These are phyloP conservation scores for Discostella pseudostelligera DNA, from an alignment of 108 stramenopile genomes.

Conservation along the genomic window DNA sequence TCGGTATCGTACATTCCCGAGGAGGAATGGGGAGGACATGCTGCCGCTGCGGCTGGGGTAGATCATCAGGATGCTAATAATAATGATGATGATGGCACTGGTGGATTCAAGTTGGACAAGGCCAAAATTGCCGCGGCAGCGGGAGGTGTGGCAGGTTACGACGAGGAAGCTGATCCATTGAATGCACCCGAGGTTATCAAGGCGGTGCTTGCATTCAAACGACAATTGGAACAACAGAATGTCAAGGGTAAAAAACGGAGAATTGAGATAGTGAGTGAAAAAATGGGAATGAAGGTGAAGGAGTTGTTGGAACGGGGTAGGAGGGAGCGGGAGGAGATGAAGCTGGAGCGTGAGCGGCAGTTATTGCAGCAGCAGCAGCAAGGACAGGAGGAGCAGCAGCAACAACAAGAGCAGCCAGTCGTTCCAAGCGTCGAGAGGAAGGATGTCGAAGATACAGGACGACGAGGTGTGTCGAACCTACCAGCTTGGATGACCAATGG, in stretches of 20 bases:
- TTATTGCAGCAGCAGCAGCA: slow-evolving; percentile 22
- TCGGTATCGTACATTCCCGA: slow-evolving; percentile 2
- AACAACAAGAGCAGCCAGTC: slow-evolving; percentile 18
- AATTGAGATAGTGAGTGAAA: slow-evolving; percentile 49
- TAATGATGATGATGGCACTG: not conserved
- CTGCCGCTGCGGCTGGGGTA: slow-evolving; percentile 28
- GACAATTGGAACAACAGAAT: slow-evolving; percentile 49
- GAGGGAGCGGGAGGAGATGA: slow-evolving; percentile 31
- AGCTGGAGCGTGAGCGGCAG: not conserved
- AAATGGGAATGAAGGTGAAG: slow-evolving; percentile 58
- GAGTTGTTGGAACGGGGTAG: slow-evolving; percentile 54
- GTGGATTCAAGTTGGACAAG: slow-evolving; percentile 27
- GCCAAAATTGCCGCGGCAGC: slow-evolving; percentile 50
- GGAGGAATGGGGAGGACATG: slow-evolving; percentile 35
- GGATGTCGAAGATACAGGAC: slow-evolving; percentile 31
- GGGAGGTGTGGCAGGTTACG: slow-evolving; percentile 57
- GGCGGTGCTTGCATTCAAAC: slow-evolving; percentile 76
- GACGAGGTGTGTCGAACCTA: slow-evolving; percentile 74
- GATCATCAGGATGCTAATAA: not conserved
- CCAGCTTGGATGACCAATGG: slow-evolving; percentile 83
- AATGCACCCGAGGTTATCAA: slow-evolving; percentile 76
- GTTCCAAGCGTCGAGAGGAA: slow-evolving; percentile 16
- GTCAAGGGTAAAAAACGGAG: slow-evolving; percentile 43
- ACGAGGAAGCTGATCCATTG: slow-evolving; percentile 81
- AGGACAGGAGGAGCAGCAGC: slow-evolving; percentile 12